These are phyloP conservation scores for Zoysia pacifica DNA, from an alignment of 176 grass and related monocot species.

Conservation along the genomic window DNA sequence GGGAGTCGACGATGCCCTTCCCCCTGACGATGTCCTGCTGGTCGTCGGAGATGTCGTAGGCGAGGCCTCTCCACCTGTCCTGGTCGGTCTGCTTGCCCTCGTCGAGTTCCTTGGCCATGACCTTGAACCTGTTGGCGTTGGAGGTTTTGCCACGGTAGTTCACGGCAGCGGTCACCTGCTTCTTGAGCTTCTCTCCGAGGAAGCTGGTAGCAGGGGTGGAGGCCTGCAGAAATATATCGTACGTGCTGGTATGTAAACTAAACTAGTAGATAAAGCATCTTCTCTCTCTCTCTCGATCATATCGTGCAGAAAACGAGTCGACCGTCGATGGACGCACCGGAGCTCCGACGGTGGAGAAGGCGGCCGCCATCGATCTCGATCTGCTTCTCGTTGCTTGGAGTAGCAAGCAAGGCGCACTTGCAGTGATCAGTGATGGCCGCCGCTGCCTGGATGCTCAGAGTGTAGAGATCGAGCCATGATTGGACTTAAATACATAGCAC, in stretches of 20 bases:
- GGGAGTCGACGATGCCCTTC: constrained; percentile 69
- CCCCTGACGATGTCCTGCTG: constrained; percentile 96
- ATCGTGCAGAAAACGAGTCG: not conserved
- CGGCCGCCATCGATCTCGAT: constrained; percentile 54
- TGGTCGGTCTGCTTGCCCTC: constrained; percentile 50
- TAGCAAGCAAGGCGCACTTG: not conserved
- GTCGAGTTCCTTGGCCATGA: constrained; percentile 56
- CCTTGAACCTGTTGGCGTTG: constrained; percentile 46
- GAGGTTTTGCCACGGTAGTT: constrained; percentile 50
- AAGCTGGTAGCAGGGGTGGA: constrained; percentile 48
- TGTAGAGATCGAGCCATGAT: constrained; percentile 26
- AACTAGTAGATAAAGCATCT: not conserved
- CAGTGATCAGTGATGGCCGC: not conserved
- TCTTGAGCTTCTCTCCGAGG: constrained; percentile 49
- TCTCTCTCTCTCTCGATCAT: not conserved
- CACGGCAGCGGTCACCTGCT: constrained; percentile 45
- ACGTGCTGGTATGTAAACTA: not conserved
- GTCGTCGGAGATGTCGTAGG: constrained; percentile 72
- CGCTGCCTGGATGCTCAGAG: constrained; percentile 16
- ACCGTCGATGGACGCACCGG: constrained; percentile 32
- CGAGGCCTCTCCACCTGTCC: constrained; percentile 70
- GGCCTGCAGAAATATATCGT: constrained; percentile 12
- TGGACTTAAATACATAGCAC: constrained; percentile 38
- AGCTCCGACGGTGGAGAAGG: constrained; percentile 73
- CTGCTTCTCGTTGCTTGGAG: not conserved